Base-by-base conservation (phyloP, 2,329 filamentous ascomycete species). In the Endocalyx cinctus region DNA sequence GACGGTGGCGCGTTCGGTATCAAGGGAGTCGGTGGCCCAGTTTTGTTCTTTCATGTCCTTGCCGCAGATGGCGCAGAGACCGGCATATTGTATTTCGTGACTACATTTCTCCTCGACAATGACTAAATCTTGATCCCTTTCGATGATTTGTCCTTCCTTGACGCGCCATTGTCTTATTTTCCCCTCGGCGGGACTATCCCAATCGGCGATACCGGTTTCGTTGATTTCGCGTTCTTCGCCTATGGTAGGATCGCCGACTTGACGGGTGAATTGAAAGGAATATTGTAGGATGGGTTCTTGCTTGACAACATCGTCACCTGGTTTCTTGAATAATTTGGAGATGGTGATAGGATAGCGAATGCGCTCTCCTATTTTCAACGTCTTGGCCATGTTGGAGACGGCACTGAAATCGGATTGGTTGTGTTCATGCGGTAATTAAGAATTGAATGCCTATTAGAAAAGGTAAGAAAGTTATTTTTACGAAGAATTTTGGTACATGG, bases 321-420 rank as follows among this genome's bases (percentile, higher is more conserved):
- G 75, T 46, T 72, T 67, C 61, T 87, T 88, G 47, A 90, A 75
- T 41, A 97, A 73, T 60, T 87, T 84, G 51, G 82, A 88, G 62
- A 98, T 82, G 48, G 84, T 94, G 63, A 97, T 89, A 51, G 92
- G 92, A 63, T 97, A 98, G 62, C 84, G 84, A 48, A 96, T 77
- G 62, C 77, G 70, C 49, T 70, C 62, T 52, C 77, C 77, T 37
- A 80, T 55, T 35, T 61, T 66, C 37, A 81, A 57, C 40, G 55
- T 58, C 47, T 70, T 70, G 34, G 60, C 61, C 66, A 70, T 55
- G 22, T 15, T 15, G 25, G 22, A 39, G n/a, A n/a, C n/a, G n/a
- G n/a, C n/a, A n/a, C n/a, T n/a, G n/a, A n/a, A n/a, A n/a, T n/a
- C n/a, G n/a, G n/a, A n/a, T n/a, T 30, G 29, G 17, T 18, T 11